Conservation (phyloP, 495 filamentous ascomycete genomes). For the Xylaria cubensis region DNA sequence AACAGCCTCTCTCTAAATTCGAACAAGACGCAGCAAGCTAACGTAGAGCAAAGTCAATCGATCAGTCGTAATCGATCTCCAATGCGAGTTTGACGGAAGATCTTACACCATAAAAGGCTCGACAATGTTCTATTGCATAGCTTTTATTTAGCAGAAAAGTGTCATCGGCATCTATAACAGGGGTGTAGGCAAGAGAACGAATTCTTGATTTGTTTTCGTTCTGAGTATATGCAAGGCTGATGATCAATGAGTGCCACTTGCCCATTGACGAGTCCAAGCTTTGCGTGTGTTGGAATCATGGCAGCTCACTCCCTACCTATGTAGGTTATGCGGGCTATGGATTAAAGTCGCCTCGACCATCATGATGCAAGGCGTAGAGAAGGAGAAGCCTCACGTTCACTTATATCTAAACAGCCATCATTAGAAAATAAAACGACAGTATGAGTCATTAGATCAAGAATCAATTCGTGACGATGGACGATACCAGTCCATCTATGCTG, state of each 20-base stretch:
- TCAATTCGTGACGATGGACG: constrained; percentile 31
- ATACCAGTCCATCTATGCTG: constrained; percentile 30
- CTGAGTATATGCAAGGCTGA: too few relatives aligned
- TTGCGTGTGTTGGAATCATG: neutral
- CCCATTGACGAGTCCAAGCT: neutral
- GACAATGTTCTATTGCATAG: constrained; percentile 14
- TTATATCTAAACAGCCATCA: neutral
- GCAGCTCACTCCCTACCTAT: neutral
- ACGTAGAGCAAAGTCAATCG: constrained; percentile 1
- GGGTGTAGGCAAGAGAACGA: neutral
- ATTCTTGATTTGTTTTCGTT: neutral
- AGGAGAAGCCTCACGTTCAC: neutral
- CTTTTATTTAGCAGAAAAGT: neutral
- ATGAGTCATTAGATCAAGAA: constrained; percentile 24
- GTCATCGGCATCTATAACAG: neutral
- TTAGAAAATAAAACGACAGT: neutral
- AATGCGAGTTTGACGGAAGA: neutral
- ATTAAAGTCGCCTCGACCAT: neutral
- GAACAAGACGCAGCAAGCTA: neutral
- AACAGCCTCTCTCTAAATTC: neutral
- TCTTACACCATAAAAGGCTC: constrained; percentile 5
- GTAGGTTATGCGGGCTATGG: neutral
- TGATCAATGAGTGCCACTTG: neutral
- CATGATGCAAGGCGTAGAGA: neutral
- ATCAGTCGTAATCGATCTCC: neutral